A percentile compares a stretch with the other conserved stretches of the same genome.
These are phyloP conservation scores for Aristolochia contorta DNA, from an alignment of 164 flowering plant species.

Conservation along the genomic window DNA sequence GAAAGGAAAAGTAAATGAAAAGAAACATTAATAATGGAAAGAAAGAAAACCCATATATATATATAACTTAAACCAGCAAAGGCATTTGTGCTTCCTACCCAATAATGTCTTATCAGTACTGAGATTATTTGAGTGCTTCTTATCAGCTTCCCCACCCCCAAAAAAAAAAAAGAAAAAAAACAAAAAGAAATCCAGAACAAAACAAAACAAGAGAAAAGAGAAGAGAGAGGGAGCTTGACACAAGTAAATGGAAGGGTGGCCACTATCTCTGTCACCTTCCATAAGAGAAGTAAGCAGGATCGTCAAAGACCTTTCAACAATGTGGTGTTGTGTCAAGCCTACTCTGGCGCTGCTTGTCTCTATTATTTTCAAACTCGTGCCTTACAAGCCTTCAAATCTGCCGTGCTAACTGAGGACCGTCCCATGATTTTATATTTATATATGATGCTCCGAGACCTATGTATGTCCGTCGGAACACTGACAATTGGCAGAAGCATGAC, in stretches of 20 bases:
- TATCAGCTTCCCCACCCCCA: neutral
- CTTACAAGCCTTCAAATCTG: neutral
- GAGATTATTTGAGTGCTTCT: conserved; percentile 10
- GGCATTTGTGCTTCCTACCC: conserved; percentile 6
- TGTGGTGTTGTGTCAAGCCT: conserved; percentile 6
- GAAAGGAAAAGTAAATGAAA: neutral
- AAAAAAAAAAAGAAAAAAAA: conserved; percentile 1
- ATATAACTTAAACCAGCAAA: conserved; percentile 3
- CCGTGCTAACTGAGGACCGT: no score
- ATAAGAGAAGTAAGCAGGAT: neutral
- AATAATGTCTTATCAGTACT: no score
- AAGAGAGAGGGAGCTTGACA: no score
- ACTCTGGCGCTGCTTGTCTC: neutral
- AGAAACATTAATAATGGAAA: neutral
- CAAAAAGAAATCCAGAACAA: neutral
- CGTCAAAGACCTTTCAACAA: conserved; percentile 7
- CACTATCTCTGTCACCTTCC: conserved; percentile 1
- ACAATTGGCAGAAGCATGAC: no score
- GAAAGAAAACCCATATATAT: neutral
- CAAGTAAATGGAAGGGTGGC: neutral
- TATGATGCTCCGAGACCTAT: no score
- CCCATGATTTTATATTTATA: no score
- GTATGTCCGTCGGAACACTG: no score
- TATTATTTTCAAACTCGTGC: neutral
- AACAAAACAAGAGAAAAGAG: no score